phyloP scores from a whole-genome alignment of 176 grass and related monocot genomes.

The Sorghum bicolor region Sorghum_bicolor_NCBIv3 NC_012875.2:43476001-43476500 shows the following conservation, averaged over 20 bases:
- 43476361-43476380: conserved; percentile 75
- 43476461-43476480: conserved; percentile 33
- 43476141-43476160: not conserved
- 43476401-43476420: conserved; percentile 75
- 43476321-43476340: not conserved
- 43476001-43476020: not conserved
- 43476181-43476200: not conserved
- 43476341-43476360: conserved; percentile 33
- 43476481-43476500: not conserved
- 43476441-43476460: conserved; percentile 99
- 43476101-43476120: not conserved
- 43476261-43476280: not conserved
- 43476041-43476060: not conserved
- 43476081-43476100: not conserved
- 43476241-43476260: not conserved
- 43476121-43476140: not conserved
- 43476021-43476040: not conserved
- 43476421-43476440: conserved; percentile 60
- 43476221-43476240: not conserved
- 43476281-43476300: not conserved
- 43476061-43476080: not conserved
- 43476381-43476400: conserved; percentile 93
- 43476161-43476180: not conserved
- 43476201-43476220: not conserved
- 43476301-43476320: not conserved